These are phyloP conservation scores for Lepidium didymum DNA, from an alignment of 345 rosid genomes.

Conservation along the genomic window DNA sequence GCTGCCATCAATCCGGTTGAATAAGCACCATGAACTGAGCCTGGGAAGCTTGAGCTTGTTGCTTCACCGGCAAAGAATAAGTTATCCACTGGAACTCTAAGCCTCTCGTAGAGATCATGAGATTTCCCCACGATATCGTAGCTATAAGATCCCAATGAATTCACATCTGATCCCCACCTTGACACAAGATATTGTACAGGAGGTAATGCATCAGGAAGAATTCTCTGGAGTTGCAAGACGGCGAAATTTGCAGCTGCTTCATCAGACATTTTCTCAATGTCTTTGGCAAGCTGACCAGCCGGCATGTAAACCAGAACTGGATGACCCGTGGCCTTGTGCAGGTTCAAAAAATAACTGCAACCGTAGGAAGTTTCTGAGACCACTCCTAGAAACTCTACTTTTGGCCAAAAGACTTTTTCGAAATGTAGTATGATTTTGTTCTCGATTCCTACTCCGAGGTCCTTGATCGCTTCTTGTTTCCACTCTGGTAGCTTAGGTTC, in stretches of 20 bases:
- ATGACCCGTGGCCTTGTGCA: conserved; percentile 92
- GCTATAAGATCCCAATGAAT: conserved; percentile 86
- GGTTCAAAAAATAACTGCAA: conserved; percentile 95
- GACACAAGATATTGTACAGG: conserved; percentile 82
- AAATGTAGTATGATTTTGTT: conserved; percentile 80
- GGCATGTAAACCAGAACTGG: conserved; percentile 94
- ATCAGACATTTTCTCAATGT: conserved; percentile 96
- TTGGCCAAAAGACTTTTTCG: conserved; percentile 92
- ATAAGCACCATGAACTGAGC: conserved; percentile 90
- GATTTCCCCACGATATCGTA: conserved; percentile 73
- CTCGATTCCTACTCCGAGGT: conserved; percentile 89
- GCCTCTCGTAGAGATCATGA: conserved; percentile 80
- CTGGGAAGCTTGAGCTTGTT: conserved; percentile 62
- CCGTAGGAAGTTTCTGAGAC: conserved; percentile 83
- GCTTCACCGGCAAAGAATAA: conserved; percentile 98
- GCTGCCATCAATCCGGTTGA: conserved; percentile 88
- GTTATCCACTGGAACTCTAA: conserved; percentile 85
- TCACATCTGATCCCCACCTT: conserved; percentile 66
- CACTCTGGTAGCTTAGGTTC: conserved; percentile 90
- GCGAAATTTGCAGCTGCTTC: conserved; percentile 91
- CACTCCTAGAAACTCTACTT: conserved; percentile 93
- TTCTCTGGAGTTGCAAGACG: conserved; percentile 69
- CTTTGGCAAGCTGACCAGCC: conserved; percentile 93
- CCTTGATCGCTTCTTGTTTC: conserved; percentile 87
- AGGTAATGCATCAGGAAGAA: conserved; percentile 68